Conservation (phyloP, 306 rosid genomes). For the Sesbania bispinosa region DNA sequence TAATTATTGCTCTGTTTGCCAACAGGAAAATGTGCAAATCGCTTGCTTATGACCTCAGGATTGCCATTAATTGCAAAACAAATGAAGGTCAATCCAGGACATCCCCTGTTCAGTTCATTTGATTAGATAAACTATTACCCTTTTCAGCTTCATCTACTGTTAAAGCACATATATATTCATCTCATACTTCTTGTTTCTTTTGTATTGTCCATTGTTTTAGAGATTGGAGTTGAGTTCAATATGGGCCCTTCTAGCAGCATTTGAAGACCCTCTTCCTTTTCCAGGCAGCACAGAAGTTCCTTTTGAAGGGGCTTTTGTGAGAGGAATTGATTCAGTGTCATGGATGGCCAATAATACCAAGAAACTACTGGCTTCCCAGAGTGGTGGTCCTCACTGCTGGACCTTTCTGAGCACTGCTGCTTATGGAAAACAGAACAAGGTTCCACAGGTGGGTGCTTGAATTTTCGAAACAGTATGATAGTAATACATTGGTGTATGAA, state of each 20-base stretch:
- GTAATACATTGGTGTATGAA: background rate
- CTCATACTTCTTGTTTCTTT: conserved; percentile 24
- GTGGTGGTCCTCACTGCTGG: conserved; percentile 79
- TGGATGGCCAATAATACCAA: conserved; percentile 92
- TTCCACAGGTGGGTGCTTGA: conserved; percentile 72
- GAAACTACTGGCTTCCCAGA: conserved; percentile 50
- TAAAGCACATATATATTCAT: background rate
- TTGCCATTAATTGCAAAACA: conserved; percentile 77
- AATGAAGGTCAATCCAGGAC: conserved; percentile 63
- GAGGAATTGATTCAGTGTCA: conserved; percentile 79
- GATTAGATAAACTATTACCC: background rate
- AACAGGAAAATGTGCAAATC: conserved; percentile 94
- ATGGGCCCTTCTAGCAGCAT: conserved; percentile 97
- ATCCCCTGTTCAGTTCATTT: conserved; percentile 19
- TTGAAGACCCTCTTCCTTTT: conserved; percentile 81
- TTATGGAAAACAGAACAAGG: conserved; percentile 81
- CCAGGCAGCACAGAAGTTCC: conserved; percentile 46
- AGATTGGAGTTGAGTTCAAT: conserved; percentile 89
- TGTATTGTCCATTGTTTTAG: conserved; percentile 40
- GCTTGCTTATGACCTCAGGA: conserved; percentile 84
- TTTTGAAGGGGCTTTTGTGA: conserved; percentile 94
- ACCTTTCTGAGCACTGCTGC: conserved; percentile 86
- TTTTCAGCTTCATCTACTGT: conserved; percentile 1
- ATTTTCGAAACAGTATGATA: background rate
- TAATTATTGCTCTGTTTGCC: conserved; percentile 22